These are phyloP conservation scores for Sugiyamaella floridensis DNA, from an alignment of 805 yeast species.

Conservation along the genomic window DNA sequence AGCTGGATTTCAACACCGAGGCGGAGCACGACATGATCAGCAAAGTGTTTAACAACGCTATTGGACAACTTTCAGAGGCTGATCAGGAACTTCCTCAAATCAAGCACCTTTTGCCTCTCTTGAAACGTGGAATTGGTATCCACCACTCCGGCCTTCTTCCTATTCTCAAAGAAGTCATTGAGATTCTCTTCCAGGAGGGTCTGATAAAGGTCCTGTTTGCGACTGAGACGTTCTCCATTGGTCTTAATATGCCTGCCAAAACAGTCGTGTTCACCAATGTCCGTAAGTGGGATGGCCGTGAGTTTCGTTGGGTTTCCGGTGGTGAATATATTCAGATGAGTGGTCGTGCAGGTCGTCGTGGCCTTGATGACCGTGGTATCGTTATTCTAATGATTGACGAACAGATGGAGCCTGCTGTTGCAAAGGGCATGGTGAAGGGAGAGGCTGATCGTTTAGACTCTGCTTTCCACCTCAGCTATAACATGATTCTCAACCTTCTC, in stretches of 20 bases:
- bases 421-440: constrained; percentile 99
- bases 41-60: constrained; percentile 86
- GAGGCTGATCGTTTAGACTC: constrained; percentile 96
- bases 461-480: constrained; percentile 95
- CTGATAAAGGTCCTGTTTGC: constrained; percentile 90
- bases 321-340: constrained; percentile 99
- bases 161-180: constrained; percentile 88
- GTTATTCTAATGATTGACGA: constrained; percentile 99
- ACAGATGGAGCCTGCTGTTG: constrained; percentile 98
- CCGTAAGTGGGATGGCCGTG: constrained; percentile 96
- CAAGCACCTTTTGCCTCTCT: constrained; percentile 78
- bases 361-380: constrained; percentile 97
- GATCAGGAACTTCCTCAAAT: constrained; percentile 94
- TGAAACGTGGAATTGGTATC: constrained; percentile 94
- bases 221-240: constrained; percentile 97
- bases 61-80: constrained; percentile 76
- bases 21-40: constrained; percentile 89
- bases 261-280: constrained; percentile 97
- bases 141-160: constrained; percentile 97
- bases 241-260: constrained; percentile 98
- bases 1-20: constrained; percentile 85
- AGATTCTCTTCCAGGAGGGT: constrained; percentile 95
- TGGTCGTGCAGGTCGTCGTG: constrained; percentile 99
- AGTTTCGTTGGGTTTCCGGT: constrained; percentile 98
- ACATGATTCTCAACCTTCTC: constrained; percentile 88